Base-by-base conservation (phyloP, 495 filamentous ascomycete genomes). In the Trichoderma virens region DNA sequence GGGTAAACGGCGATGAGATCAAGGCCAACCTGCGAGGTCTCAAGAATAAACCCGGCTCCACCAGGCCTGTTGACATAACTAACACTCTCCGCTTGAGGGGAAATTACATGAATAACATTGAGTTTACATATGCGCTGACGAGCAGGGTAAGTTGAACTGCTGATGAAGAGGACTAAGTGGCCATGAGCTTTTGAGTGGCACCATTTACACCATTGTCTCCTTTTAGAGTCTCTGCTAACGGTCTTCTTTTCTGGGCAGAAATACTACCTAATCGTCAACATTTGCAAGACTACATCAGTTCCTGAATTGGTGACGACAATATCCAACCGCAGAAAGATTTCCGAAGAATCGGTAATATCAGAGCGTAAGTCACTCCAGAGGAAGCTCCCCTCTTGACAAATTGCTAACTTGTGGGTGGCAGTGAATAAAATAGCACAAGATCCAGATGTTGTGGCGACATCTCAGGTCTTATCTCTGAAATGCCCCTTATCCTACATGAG, bases 1-100 rank as follows among this genome's bases (percentile, higher is more conserved):
- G 92, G 71, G 86, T 95, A 41, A 98, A 98, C 69, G 82, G 86
- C 28, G 89, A 88, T 35, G 90, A 95, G 60, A 81, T 96, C 65
- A 95, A 94, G 70, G 85, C 88, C 14, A 98, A 97, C 70, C 81
- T 94, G 60, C 89, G 93, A 65, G 94, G 94, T 3, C 76, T 98
- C 62, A 98, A 98, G 73, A 96, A 96, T 72, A 93, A 92, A 70
- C 89, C 94, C 9, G 94, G 94, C 28, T 93, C 94, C 32, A 97
- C 94, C 34, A 84, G 89, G 62, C 94, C 94, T 7, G 92, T 89
- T 20, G 94, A 98, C 75, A 88, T 98, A 51, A 98, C 94, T 16
- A 78, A 79, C 65, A 82, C 85, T 65, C 75, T 96, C 25, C 89
- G 91, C 25, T 84, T 88, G 39, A 86, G 83, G 62, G 64, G 84